A percentile compares a stretch with the other conserved stretches of the same genome.
Conservation (phyloP, 1,284 basidiomycete genomes). For the Fomitopsis schrenkii region DNA sequence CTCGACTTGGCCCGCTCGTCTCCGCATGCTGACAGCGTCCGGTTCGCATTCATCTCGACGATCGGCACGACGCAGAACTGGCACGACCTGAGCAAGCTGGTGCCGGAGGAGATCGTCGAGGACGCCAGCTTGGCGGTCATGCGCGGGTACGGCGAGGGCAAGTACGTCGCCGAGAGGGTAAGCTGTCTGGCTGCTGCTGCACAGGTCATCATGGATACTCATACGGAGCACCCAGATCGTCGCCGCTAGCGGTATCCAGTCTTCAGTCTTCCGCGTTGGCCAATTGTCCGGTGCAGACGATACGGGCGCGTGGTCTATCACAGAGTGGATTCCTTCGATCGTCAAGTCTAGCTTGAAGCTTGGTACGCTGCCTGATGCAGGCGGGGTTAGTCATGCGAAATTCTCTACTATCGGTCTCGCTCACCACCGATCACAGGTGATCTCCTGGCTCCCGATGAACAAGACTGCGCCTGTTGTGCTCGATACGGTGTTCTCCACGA, state of each 20-base stretch:
- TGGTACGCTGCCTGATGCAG: conserved; percentile 21
- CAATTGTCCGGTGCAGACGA: conserved; percentile 32
- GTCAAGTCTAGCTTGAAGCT: conserved; percentile 30
- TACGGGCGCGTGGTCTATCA: conserved; percentile 38
- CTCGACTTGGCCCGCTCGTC: conserved; percentile 23
- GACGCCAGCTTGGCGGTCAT: conserved; percentile 24
- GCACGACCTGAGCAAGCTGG: conserved; percentile 1
- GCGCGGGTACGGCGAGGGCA: conserved; percentile 36
- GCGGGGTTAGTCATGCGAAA: conserved; percentile 10
- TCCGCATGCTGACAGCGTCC: conserved; percentile 13
- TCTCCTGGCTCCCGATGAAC: conserved; percentile 22
- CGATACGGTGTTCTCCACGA: conserved; percentile 4
- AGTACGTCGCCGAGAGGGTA: conserved; percentile 33
- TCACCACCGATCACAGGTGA: not conserved
- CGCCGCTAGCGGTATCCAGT: conserved; percentile 14
- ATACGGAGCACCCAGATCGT: too few relatives aligned
- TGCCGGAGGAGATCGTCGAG: conserved; percentile 9
- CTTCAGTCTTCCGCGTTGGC: conserved; percentile 36
- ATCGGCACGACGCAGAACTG: conserved; percentile 10
- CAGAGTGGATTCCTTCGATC: conserved; percentile 41
- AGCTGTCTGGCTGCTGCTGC: conserved; percentile 16
- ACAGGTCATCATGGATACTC: conserved; percentile 1
- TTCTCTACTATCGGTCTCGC: not conserved
- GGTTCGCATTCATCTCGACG: conserved; percentile 27
- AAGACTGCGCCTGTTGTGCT: conserved; percentile 18